These are phyloP conservation scores for Aspergillus niger DNA, from an alignment of 2,329 filamentous ascomycete genomes.

Conservation along the genomic window DNA sequence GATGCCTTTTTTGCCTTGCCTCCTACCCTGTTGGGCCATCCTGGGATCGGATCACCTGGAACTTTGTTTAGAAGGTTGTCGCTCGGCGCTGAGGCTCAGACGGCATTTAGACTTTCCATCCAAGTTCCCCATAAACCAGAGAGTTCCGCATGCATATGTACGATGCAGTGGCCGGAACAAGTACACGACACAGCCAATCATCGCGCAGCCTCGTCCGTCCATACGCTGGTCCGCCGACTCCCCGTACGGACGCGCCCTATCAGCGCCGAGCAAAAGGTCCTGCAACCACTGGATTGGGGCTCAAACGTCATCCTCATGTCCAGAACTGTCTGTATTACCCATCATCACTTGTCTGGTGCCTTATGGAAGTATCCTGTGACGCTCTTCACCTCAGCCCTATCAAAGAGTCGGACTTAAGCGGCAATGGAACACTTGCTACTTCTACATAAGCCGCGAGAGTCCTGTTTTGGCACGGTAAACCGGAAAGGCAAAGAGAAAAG, in stretches of 20 bases:
- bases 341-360: not conserved
- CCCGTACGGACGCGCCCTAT: not conserved
- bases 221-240: not conserved
- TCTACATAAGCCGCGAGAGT: slow-evolving; percentile 3
- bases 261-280: not conserved
- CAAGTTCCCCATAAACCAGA: not conserved
- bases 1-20: not conserved
- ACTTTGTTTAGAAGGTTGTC: not conserved
- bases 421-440: not conserved
- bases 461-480: slow-evolving; percentile 2
- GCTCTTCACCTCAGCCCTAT: slow-evolving; percentile 12
- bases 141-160: slow-evolving; percentile 3
- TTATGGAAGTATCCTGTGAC: not conserved
- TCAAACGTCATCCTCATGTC: not conserved
- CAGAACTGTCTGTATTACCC: not conserved
- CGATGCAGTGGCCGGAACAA: not conserved
- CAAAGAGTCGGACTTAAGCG: slow-evolving; percentile 2
- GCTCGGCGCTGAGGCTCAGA: slow-evolving; percentile 10
- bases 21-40: not conserved
- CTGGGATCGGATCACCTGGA: not conserved
- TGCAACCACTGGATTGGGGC: not conserved
- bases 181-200: not conserved
- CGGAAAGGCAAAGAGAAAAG: not conserved
- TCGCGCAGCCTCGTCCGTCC: not conserved
- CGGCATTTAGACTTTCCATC: not conserved